Evolutionary conservation across 805 yeast genomes (phyloP).

Genomic region (Cyberlindnera euphorbiae): DNA sequence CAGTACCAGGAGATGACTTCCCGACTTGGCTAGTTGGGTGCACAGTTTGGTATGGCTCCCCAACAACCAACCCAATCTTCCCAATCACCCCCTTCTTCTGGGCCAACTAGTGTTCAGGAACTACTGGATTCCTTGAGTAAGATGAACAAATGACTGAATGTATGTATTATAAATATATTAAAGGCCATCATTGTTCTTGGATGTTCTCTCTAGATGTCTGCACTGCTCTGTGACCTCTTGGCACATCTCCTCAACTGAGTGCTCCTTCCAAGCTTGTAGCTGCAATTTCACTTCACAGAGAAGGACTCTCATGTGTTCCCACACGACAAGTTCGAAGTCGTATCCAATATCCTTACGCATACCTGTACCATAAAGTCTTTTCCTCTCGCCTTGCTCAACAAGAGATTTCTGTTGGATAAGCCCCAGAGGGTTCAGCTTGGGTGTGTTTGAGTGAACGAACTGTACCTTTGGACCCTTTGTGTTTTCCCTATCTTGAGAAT

Average conservation of each 20-base stretch:
- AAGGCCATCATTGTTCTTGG: too few relatives aligned
- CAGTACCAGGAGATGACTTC: slow-evolving; percentile 6
- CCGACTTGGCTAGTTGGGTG: too few relatives aligned
- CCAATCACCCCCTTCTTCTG: background rate
- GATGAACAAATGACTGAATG: slow-evolving; percentile 16
- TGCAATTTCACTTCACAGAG: slow-evolving; percentile 41
- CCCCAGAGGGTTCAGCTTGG: slow-evolving; percentile 29
- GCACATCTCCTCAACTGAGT: slow-evolving; percentile 9
- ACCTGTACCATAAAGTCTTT: slow-evolving; percentile 10
- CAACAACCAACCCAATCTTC: slow-evolving; percentile 4
- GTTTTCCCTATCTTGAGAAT: slow-evolving; percentile 8
- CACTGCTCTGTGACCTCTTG: slow-evolving; percentile 5
- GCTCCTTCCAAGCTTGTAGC: slow-evolving; percentile 34
- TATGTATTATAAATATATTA: too few relatives aligned
- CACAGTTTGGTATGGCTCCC: too few relatives aligned
- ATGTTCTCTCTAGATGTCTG: slow-evolving; percentile 2
- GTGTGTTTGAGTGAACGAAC: slow-evolving; percentile 28
- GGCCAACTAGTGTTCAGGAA: slow-evolving; percentile 29
- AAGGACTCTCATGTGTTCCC: slow-evolving; percentile 47
- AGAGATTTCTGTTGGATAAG: slow-evolving; percentile 7
- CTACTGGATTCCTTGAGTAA: slow-evolving; percentile 35
- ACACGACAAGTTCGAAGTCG: slow-evolving; percentile 48
- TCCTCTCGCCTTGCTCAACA: slow-evolving; percentile 5
- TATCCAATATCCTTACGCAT: slow-evolving; percentile 36
- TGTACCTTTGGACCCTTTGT: slow-evolving; percentile 4